Conservation (phyloP, 306 rosid genomes). For the Fagus sylvatica region DNA sequence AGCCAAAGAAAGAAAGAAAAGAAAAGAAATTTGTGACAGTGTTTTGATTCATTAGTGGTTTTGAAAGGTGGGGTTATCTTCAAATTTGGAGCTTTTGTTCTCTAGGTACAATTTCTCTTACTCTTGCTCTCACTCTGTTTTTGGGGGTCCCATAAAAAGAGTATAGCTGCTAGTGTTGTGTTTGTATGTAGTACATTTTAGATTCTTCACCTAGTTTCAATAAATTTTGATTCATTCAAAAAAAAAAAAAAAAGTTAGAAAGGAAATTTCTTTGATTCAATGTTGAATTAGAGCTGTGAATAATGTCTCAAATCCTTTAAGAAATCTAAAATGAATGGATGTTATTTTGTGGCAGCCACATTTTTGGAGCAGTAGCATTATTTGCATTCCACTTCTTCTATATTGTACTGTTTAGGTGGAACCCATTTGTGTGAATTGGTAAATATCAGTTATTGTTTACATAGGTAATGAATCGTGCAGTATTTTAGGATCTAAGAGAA, state of each 20-base stretch:
- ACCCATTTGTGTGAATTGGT: background rate
- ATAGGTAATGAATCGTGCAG: background rate
- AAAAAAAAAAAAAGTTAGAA: too few relatives aligned
- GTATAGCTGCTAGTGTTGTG: too few relatives aligned
- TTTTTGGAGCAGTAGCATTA: background rate
- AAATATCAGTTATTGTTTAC: background rate
- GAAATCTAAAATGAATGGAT: background rate
- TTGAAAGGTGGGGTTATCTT: background rate
- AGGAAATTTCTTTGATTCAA: background rate
- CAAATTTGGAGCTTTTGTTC: background rate
- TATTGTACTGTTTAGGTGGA: background rate
- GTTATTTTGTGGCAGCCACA: background rate
- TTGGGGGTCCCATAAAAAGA: too few relatives aligned
- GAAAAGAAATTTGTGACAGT: background rate
- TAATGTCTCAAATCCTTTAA: background rate
- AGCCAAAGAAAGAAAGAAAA: background rate
- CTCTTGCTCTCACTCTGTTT: slow-evolving; percentile 3
- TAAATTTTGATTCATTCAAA: too few relatives aligned
- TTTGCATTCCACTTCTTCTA: background rate
- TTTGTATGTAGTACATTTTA: too few relatives aligned
- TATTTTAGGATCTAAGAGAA: background rate
- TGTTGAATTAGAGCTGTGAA: background rate
- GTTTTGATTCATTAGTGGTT: background rate
- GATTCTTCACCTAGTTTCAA: too few relatives aligned
- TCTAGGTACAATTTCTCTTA: background rate